Percentiles rank a stretch among this genome's conserved stretches.
Conservation (phyloP, 2,329 filamentous ascomycete genomes). For the Diaporthe vaccinii region DNA sequence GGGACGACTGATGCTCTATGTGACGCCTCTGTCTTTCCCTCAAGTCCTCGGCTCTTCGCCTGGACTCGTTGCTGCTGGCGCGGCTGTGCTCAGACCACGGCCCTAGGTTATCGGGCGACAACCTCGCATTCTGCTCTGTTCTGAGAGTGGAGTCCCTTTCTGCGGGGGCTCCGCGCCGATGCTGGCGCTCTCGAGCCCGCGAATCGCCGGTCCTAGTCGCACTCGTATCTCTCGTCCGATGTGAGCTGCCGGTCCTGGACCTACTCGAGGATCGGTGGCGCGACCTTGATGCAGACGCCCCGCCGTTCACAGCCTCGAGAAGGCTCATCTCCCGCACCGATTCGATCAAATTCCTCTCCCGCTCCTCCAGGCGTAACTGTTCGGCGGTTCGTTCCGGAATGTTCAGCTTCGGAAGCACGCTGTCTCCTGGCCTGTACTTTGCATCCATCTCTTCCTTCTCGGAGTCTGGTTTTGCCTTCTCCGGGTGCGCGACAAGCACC, state of each 20-base stretch:
- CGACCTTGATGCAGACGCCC: slow-evolving; percentile 46
- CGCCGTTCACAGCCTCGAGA: slow-evolving; percentile 71
- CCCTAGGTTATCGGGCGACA: slow-evolving; percentile 52
- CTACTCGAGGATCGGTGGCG: slow-evolving; percentile 44
- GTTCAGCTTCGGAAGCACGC: slow-evolving; percentile 77
- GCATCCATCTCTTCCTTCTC: slow-evolving; percentile 83
- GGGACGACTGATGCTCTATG: slow-evolving; percentile 89
- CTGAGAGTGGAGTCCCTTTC: slow-evolving; percentile 49
- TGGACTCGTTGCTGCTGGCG: slow-evolving; percentile 59
- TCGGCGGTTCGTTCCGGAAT: slow-evolving; percentile 64
- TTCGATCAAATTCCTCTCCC: slow-evolving; percentile 78
- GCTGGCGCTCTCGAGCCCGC: slow-evolving; percentile 46
- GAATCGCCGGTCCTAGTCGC: slow-evolving; percentile 50
- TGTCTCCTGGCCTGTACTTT: slow-evolving; percentile 86
- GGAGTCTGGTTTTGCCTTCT: slow-evolving; percentile 74
- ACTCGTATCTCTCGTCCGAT: slow-evolving; percentile 45
- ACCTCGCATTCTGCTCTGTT: slow-evolving; percentile 53
- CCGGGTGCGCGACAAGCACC: slow-evolving; percentile 84
- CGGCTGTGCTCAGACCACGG: slow-evolving; percentile 53
- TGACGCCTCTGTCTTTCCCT: slow-evolving; percentile 63
- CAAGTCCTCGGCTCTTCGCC: slow-evolving; percentile 56
- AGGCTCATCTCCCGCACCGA: slow-evolving; percentile 82
- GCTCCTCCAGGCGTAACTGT: slow-evolving; percentile 69
- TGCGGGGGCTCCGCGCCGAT: slow-evolving; percentile 48
- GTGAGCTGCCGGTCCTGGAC: slow-evolving; percentile 41